Evolutionary conservation across 441 rosid genomes (phyloP), one percentile per base, ranked within the genome.

Genomic region (Gossypium davidsonii): DNA sequence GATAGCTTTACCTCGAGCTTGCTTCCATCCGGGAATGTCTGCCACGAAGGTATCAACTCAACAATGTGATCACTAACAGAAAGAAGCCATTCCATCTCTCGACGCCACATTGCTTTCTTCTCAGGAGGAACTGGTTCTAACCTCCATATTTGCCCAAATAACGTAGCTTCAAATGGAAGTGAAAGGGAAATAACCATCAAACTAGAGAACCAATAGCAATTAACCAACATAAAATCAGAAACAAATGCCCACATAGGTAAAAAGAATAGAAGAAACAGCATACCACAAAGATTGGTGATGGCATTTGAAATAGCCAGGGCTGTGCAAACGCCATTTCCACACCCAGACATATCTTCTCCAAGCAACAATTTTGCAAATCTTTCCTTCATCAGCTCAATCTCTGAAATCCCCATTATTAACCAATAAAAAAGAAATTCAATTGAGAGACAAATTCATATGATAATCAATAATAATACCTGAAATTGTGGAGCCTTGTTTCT

Each of bases 321-420:
- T 31, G 98, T 86, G 75, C 87, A 88, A 55, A 89, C 99, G 52
- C 99, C 99, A 83, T 96, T 93, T 51, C 99, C 99, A 78, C 89
- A 85, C 67, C 99, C 99, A 26, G 99, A 96, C 98, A 96, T 93
- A 74, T 96, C 99, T 79, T 96, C 99, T 4, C 99, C 99, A 66
- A 96, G 99, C 55, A 96, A 76, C 83, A 96, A 70, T 79, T 96
- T 96, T 20, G 99, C 83, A 81, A 90, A 89, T 79, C 97, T 93
- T 77, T 96, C 99, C 85, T 91, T 93, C 98, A 96, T 91, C 97
- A 93, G 82, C 79, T 96, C 97, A 71, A 87, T 77, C 80, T 88
- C 99, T 93, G 76, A 59, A 82, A 49, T 63, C 34, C 73, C 73
- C 46, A 42, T 42, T 42, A 74, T 53, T 59, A 82, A 62, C 55